These are phyloP conservation scores for Thermomucor indicae-seudaticae DNA, from an alignment of 371 early-diverging fungal genomes.

Conservation along the genomic window DNA sequence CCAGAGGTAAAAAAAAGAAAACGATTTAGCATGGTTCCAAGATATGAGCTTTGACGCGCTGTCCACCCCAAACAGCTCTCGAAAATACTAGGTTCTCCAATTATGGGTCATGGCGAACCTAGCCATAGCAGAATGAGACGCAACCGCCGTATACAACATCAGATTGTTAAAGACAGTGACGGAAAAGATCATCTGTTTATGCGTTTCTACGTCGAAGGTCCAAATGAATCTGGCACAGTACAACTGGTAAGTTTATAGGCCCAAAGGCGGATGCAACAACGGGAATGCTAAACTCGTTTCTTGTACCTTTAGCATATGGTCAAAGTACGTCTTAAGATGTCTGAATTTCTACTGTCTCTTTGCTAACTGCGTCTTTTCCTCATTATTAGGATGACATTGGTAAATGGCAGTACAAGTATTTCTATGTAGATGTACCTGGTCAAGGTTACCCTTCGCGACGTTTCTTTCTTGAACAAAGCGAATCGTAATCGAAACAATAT, in stretches of 20 bases:
- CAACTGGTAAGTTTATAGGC: conserved; percentile 11
- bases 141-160: conserved; percentile 32
- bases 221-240: conserved; percentile 33
- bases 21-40: background rate
- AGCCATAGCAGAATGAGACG: conserved; percentile 30
- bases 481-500: no score
- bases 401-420: conserved; percentile 44
- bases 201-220: conserved; percentile 45
- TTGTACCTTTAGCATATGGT: conserved; percentile 4
- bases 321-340: background rate
- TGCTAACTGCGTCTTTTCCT: background rate
- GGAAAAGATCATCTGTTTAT: conserved; percentile 40
- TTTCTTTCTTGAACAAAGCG: conserved; percentile 3
- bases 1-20: conserved; percentile 10
- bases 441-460: conserved; percentile 8
- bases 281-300: conserved; percentile 30
- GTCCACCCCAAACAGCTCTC: background rate
- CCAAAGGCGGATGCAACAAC: background rate
- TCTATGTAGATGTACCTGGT: conserved; percentile 47
- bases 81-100: conserved; percentile 20
- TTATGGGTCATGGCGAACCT: conserved; percentile 40
- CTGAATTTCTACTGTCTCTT: background rate
- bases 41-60: background rate
- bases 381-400: conserved; percentile 17
- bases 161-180: conserved; percentile 30